Conservation (phyloP, 345 rosid species). For the Triadica sebifera region DNA sequence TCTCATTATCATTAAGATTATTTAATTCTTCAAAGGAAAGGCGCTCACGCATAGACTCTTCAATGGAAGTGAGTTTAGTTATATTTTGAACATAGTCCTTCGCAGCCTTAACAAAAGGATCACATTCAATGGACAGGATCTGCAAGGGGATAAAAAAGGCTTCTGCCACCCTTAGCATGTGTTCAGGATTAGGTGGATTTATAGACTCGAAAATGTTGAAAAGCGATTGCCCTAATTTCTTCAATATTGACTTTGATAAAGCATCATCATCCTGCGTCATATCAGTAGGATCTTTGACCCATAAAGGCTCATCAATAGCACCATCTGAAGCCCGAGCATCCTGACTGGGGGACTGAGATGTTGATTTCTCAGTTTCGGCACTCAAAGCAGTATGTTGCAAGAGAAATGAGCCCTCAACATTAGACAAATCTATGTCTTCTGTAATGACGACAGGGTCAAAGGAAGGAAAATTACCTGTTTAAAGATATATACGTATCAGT, state of each 20-base stretch:
- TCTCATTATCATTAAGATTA: slow-evolving; percentile 21
- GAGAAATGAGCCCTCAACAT: slow-evolving; percentile 7
- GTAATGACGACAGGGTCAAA: slow-evolving; percentile 12
- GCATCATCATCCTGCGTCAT: not conserved
- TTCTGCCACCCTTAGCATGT: slow-evolving; percentile 11
- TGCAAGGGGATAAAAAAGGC: not conserved
- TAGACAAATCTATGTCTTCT: not conserved
- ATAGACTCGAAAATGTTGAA: slow-evolving; percentile 10
- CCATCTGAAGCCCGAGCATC: slow-evolving; percentile 16
- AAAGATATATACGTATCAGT: not conserved
- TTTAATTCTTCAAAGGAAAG: slow-evolving; percentile 27
- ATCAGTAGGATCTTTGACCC: not conserved
- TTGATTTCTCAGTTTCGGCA: slow-evolving; percentile 2
- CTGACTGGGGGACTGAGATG: slow-evolving; percentile 7
- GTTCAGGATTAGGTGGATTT: not conserved
- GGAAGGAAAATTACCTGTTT: slow-evolving; percentile 16
- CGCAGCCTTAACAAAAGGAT: not conserved
- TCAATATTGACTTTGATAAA: not conserved
- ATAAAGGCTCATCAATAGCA: slow-evolving; percentile 13
- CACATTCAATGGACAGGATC: not conserved
- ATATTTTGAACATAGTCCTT: not conserved
- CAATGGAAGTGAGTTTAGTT: not conserved
- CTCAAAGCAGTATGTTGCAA: not conserved
- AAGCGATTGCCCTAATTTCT: slow-evolving; percentile 3
- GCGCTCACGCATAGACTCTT: not conserved